Percentiles rank a stretch among this genome's conserved stretches.
Evolutionary conservation across 2,329 filamentous ascomycete genomes (phyloP).

Genomic region (Aureobasidium sp.): DNA sequence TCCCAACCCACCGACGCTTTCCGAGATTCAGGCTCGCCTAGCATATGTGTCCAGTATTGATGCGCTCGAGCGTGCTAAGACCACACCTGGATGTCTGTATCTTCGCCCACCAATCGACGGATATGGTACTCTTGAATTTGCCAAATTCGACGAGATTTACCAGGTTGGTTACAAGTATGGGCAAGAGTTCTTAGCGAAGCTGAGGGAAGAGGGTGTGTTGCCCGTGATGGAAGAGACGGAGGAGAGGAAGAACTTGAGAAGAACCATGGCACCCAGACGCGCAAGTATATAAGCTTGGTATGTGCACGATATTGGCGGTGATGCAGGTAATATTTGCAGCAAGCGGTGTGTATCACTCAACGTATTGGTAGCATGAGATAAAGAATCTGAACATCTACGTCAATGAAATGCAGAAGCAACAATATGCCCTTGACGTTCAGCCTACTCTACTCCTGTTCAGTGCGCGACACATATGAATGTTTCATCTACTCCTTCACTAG

Average conservation of each 20-base stretch:
- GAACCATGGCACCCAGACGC: conserved; percentile 46
- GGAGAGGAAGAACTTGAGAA: conserved; percentile 43
- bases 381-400: too few relatives aligned
- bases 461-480: too few relatives aligned
- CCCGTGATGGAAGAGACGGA: conserved; percentile 47
- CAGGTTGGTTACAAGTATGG: conserved; percentile 81
- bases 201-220: conserved; percentile 72
- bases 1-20: conserved; percentile 88
- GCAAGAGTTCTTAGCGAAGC: conserved; percentile 65
- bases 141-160: conserved; percentile 96
- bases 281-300: conserved; percentile 35
- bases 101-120: conserved; percentile 92
- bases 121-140: conserved; percentile 93
- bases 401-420: too few relatives aligned
- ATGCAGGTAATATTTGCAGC: too few relatives aligned
- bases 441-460: too few relatives aligned
- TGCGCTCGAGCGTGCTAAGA: conserved; percentile 88
- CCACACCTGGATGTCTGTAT: conserved; percentile 82
- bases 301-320: neutral
- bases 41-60: conserved; percentile 95
- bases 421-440: too few relatives aligned
- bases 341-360: neutral
- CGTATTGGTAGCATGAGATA: too few relatives aligned
- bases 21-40: conserved; percentile 89
- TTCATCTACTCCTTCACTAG: too few relatives aligned